Evolutionary conservation across 108 stramenopile species (phyloP).

Genomic region (Skeletonema menzelii): DNA sequence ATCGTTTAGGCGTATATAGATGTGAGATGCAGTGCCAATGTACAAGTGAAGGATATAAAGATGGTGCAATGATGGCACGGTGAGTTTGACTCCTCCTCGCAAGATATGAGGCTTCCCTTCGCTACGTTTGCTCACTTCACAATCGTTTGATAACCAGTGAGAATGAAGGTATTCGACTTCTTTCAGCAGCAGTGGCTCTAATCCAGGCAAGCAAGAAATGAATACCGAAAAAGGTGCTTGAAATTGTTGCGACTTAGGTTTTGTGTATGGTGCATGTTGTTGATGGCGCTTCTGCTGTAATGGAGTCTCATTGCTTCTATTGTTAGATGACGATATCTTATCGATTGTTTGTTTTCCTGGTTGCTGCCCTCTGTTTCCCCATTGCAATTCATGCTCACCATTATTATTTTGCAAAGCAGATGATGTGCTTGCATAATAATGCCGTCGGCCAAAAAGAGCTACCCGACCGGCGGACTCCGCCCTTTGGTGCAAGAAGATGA

Average conservation of each 20-base stretch:
- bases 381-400: background rate
- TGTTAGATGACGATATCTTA: background rate
- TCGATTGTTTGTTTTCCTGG: background rate
- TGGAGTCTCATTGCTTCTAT: background rate
- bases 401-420: background rate
- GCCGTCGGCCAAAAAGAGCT: background rate
- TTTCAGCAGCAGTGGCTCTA: slow-evolving; percentile 53
- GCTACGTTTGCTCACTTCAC: background rate
- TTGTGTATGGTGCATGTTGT: background rate
- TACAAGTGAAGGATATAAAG: slow-evolving; percentile 58
- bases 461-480: background rate
- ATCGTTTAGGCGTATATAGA: slow-evolving; percentile 44
- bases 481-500: background rate
- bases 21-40: slow-evolving; percentile 66
- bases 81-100: slow-evolving; percentile 44
- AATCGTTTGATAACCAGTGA: background rate
- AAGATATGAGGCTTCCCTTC: background rate
- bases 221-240: slow-evolving; percentile 39
- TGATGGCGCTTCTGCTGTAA: background rate
- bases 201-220: slow-evolving; percentile 70
- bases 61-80: slow-evolving; percentile 27
- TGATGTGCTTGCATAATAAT: background rate
- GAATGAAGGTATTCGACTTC: slow-evolving; percentile 57
- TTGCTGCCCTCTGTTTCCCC: background rate
- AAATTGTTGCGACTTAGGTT: slow-evolving; percentile 4